These are phyloP conservation scores for Mitragyna speciosa DNA, from an alignment of 257 asterid genomes.

Conservation along the genomic window DNA sequence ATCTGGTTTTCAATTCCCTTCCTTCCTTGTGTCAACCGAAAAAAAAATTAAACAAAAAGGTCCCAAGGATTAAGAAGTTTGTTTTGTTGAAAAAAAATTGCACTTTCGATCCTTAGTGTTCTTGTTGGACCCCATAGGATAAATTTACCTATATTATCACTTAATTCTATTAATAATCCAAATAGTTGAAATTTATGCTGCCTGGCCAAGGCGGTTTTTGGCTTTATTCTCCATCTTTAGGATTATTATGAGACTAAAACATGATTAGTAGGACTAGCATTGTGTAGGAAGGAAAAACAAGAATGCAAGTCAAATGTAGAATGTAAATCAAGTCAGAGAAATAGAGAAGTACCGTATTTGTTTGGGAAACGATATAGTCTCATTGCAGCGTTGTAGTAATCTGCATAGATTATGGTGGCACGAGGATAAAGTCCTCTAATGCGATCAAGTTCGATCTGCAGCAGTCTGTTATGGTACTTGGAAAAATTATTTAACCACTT, in stretches of 20 bases:
- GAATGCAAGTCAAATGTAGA: neutral
- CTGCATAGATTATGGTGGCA: conserved; percentile 36
- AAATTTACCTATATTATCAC: neutral
- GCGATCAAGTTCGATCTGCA: conserved; percentile 20
- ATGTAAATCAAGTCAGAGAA: neutral
- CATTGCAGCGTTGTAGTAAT: conserved; percentile 40
- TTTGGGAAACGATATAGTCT: conserved; percentile 13
- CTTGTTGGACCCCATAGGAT: too few relatives aligned
- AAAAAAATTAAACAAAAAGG: too few relatives aligned
- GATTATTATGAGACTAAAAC: too few relatives aligned
- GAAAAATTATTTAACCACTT: conserved; percentile 30
- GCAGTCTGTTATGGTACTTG: conserved; percentile 26
- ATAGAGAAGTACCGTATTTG: conserved; percentile 14
- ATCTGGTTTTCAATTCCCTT: too few relatives aligned
- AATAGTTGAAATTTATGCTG: neutral
- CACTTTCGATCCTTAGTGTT: too few relatives aligned
- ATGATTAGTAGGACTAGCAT: neutral
- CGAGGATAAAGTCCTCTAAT: conserved; percentile 23
- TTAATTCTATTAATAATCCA: neutral
- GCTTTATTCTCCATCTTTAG: neutral
- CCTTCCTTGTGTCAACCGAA: too few relatives aligned
- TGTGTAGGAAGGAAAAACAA: neutral
- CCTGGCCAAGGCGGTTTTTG: neutral
- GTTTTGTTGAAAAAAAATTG: too few relatives aligned
- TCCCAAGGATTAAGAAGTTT: too few relatives aligned